Conservation (phyloP, 2,329 filamentous ascomycete genomes). For the Pseudocercospora fuligena region DNA sequence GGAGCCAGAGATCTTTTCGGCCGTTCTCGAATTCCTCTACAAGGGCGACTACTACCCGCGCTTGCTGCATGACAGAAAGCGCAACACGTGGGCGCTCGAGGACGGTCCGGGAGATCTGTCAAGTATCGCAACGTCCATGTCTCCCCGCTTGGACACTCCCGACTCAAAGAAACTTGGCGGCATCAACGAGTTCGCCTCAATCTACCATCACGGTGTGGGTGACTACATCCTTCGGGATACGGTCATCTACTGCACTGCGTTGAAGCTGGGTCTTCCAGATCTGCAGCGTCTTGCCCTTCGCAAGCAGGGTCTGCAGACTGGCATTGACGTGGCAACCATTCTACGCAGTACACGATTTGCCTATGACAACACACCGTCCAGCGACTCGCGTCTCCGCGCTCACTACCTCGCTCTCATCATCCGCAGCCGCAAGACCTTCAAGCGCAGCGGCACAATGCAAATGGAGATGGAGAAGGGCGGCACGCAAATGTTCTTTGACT, state of each 20-base stretch:
- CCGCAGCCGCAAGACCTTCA: conserved; percentile 95
- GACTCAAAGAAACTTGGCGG: conserved; percentile 47
- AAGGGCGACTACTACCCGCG: conserved; percentile 95
- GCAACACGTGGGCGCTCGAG: conserved; percentile 89
- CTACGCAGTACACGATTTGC: conserved; percentile 92
- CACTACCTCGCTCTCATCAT: conserved; percentile 98
- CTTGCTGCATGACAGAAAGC: conserved; percentile 80
- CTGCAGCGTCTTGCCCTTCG: conserved; percentile 88
- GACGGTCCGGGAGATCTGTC: conserved; percentile 52
- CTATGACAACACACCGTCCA: conserved; percentile 92
- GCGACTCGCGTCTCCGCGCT: conserved; percentile 88
- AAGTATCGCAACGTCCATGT: conserved; percentile 50
- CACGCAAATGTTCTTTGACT: conserved; percentile 89
- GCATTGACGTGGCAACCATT: conserved; percentile 90
- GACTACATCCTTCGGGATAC: conserved; percentile 88
- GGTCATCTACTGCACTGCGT: conserved; percentile 89
- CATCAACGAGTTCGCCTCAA: conserved; percentile 70
- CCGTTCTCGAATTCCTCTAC: conserved; percentile 94
- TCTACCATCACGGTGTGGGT: conserved; percentile 74
- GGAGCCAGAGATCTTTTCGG: conserved; percentile 92
- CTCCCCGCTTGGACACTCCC: conserved; percentile 54
- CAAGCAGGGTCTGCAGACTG: conserved; percentile 92
- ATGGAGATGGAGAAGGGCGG: conserved; percentile 95
- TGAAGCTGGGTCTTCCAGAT: conserved; percentile 88
- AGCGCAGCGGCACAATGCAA: conserved; percentile 98